Evolutionary conservation across 2,329 filamentous ascomycete genomes (phyloP).

Genomic region (Aureobasidium vineae): DNA sequence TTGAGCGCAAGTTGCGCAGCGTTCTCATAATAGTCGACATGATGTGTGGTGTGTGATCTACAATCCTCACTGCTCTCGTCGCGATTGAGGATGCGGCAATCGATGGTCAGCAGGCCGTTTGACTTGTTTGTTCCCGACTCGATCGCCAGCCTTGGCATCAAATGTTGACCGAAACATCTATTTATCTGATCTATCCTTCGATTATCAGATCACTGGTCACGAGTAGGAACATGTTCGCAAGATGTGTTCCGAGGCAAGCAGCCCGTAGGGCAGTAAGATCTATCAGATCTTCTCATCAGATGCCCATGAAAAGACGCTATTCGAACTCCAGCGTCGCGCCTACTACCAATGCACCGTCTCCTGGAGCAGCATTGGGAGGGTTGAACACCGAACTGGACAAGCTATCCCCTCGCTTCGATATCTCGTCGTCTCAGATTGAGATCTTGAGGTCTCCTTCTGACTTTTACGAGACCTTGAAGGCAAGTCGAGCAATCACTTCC

Average conservation of each 20-base stretch:
- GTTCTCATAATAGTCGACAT: constrained; percentile 95
- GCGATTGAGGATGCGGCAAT: constrained; percentile 17
- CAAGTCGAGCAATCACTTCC: constrained; percentile 41
- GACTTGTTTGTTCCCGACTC: constrained; percentile 13
- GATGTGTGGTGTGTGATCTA: constrained; percentile 36
- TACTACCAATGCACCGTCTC: constrained; percentile 2
- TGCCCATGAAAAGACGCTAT: constrained; percentile 16
- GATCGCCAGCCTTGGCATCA: constrained; percentile 15
- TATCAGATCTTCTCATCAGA: constrained; percentile 2
- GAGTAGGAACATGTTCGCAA: constrained; percentile 24
- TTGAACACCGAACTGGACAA: constrained; percentile 76
- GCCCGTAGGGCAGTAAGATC: constrained; percentile 9
- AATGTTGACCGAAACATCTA: constrained; percentile 1
- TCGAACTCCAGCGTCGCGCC: constrained; percentile 22
- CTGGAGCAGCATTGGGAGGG: constrained; percentile 47
- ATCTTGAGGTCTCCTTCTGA: constrained; percentile 78
- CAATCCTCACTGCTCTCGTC: constrained; percentile 17
- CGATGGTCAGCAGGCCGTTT: constrained; percentile 19
- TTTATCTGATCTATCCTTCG: background rate
- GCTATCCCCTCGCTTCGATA: constrained; percentile 85
- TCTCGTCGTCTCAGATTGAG: constrained; percentile 74
- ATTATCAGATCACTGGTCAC: background rate
- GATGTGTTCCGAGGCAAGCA: constrained; percentile 19
- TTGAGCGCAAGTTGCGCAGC: constrained; percentile 77
- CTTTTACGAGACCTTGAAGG: constrained; percentile 91